Base-by-base conservation (phyloP, 306 rosid genomes). In the Acacia confusa region DNA sequence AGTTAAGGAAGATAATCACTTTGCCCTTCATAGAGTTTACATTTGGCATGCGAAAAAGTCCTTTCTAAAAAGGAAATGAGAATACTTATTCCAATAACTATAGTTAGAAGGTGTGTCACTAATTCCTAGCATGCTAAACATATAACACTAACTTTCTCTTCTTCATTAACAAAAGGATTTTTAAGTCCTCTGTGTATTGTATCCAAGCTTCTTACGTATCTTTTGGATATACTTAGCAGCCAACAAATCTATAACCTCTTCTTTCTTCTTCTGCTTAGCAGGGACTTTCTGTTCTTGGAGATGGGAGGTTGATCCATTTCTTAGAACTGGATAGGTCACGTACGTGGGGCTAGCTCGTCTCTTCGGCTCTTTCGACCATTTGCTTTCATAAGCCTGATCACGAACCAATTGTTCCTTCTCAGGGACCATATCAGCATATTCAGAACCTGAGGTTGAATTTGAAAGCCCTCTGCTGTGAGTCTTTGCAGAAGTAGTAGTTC, bases 161-260 rank as follows among this genome's bases (percentile, higher is more conserved):
- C 34, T 36, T 36, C 38, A 6, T 36, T 36, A 6, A 36, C 8
- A 36, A 36, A 36, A 44, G 48, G 48, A 44, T 47, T 50, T n/a
- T n/a, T 22, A 60, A 60, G 67, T 65, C 15, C 77, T 78, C 7
- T 70, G 30, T 70, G 75, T 55, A 77, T 72, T 86, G 57, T 70
- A 83, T 3, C 80, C 87, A 2, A 87, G 86, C 77, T 86, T 81
- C 88, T 82, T 82, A 44, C 85, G 88, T 9, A 90, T 86, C 87
- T 86, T 90, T 57, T 60, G 58, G 10, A 93, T 93, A 74, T 84
- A 91, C 1, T 85, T 86, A 50, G 92, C 78, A 72, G 96, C 93
- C 83, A 85, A 83, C 6, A 88, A 87, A 82, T 91, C 96, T 55
- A 93, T 87, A 68, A 81, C 75, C 79, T 79, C 75, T 50, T 84